A percentile compares a stretch with the other conserved stretches of the same genome.
phyloP scores from a whole-genome alignment of 164 flowering plant genomes.

The Amborella trichopoda region DNA sequence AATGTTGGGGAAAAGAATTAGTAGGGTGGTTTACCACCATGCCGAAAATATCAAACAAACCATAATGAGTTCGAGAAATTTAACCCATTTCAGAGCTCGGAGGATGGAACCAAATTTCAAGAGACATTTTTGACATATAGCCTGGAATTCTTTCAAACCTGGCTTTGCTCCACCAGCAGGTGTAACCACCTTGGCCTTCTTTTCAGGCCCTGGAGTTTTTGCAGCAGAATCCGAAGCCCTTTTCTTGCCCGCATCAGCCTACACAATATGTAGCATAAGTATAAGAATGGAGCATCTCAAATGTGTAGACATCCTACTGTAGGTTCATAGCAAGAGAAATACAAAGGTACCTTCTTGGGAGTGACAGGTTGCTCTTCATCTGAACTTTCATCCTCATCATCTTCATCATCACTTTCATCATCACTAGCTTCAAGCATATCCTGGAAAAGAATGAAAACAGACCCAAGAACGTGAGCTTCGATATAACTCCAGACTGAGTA shows the following conservation, averaged over 20 bases:
- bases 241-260: constrained; percentile 29
- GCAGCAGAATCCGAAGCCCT: constrained; percentile 34
- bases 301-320: not conserved
- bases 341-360: constrained; percentile 29
- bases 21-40: not conserved
- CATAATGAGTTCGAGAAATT: not conserved
- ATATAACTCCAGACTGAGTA: no score
- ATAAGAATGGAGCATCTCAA: not conserved
- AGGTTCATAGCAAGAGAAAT: no score
- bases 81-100: not conserved
- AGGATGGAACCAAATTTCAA: not conserved
- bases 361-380: constrained; percentile 49
- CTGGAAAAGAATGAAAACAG: constrained; percentile 3
- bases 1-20: no score
- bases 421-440: constrained; percentile 9
- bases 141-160: constrained; percentile 20
- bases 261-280: not conserved
- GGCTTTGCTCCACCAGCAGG: constrained; percentile 37
- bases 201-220: constrained; percentile 37
- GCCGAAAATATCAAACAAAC: not conserved
- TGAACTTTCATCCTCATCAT: constrained; percentile 16
- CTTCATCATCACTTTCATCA: constrained; percentile 18
- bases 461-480: no score
- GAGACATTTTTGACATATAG: not conserved
- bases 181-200: constrained; percentile 59